These are phyloP conservation scores for Daldinia sp. DNA, from an alignment of 2,329 filamentous ascomycete genomes.

Conservation along the genomic window DNA sequence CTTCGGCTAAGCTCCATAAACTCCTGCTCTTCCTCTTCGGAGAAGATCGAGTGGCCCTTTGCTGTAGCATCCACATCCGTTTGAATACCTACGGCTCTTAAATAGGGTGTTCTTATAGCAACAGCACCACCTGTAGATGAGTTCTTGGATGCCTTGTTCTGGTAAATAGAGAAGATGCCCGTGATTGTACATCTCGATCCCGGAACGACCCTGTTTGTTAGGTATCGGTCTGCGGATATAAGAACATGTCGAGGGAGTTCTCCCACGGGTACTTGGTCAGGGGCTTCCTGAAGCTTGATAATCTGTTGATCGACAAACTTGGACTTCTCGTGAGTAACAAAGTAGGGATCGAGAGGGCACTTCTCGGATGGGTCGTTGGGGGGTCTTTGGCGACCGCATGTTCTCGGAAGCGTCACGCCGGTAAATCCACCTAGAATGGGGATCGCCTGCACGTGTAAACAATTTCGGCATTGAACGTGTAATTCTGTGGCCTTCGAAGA, in stretches of 20 bases:
- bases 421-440: slow-evolving; percentile 85
- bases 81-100: slow-evolving; percentile 90
- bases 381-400: slow-evolving; percentile 71
- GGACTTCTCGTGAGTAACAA: slow-evolving; percentile 92
- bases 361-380: slow-evolving; percentile 74
- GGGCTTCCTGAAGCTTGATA: slow-evolving; percentile 96
- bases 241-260: slow-evolving; percentile 94
- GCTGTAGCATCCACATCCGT: slow-evolving; percentile 89
- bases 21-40: slow-evolving; percentile 96
- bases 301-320: slow-evolving; percentile 98
- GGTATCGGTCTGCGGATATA: slow-evolving; percentile 93
- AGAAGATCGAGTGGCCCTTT: slow-evolving; percentile 84
- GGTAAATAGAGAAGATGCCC: slow-evolving; percentile 98
- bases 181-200: slow-evolving; percentile 94
- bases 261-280: slow-evolving; percentile 96
- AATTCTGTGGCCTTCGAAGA: slow-evolving; percentile 93
- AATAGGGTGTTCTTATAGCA: slow-evolving; percentile 93
- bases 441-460: slow-evolving; percentile 74
- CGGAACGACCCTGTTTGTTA: slow-evolving; percentile 94
- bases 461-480: slow-evolving; percentile 87
- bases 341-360: slow-evolving; percentile 94
- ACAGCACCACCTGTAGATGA: slow-evolving; percentile 79
- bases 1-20: slow-evolving; percentile 89
- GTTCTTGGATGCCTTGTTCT: slow-evolving; percentile 86
- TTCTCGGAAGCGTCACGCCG: slow-evolving; percentile 82